A percentile compares a stretch with the other conserved stretches of the same genome.
Evolutionary conservation across 163 green algal genomes (phyloP).

Genomic region (Scenedesmus sp.): DNA sequence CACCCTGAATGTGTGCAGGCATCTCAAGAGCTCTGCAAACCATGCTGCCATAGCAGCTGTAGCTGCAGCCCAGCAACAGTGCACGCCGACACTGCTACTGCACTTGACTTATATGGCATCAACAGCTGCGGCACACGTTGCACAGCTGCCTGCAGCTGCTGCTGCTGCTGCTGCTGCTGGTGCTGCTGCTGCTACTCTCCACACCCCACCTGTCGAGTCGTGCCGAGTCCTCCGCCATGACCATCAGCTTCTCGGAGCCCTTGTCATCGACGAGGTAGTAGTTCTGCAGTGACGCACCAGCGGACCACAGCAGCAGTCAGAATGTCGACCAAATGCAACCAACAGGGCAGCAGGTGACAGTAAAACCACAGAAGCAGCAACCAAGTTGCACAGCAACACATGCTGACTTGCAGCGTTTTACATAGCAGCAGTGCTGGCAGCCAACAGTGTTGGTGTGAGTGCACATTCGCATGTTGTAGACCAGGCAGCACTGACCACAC

Average conservation of each 20-base stretch:
- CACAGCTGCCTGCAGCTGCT: not conserved
- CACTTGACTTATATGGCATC: no score
- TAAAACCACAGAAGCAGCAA: not conserved
- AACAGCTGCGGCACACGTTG: no score
- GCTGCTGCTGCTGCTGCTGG: not conserved
- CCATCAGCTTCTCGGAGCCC: slow-evolving; percentile 52
- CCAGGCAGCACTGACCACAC: not conserved
- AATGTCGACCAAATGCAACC: not conserved
- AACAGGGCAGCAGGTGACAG: no score
- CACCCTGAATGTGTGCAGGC: no score
- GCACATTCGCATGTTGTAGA: not conserved
- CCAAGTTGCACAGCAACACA: not conserved
- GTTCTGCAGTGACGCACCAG: not conserved
- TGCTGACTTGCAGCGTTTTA: not conserved
- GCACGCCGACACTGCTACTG: no score
- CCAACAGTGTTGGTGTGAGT: no score
- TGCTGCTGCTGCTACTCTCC: not conserved
- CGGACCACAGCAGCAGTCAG: not conserved
- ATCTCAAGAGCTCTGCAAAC: no score
- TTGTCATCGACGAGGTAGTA: not conserved
- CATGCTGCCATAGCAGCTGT: no score
- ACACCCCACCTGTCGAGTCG: slow-evolving; percentile 45
- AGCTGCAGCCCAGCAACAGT: no score
- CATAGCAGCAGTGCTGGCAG: no score
- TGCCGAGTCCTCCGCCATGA: slow-evolving; percentile 58